Percentiles rank a stretch among this genome's conserved stretches.
Conservation (phyloP, 2,329 filamentous ascomycete species). For the Madurella mycetomatis region DNA sequence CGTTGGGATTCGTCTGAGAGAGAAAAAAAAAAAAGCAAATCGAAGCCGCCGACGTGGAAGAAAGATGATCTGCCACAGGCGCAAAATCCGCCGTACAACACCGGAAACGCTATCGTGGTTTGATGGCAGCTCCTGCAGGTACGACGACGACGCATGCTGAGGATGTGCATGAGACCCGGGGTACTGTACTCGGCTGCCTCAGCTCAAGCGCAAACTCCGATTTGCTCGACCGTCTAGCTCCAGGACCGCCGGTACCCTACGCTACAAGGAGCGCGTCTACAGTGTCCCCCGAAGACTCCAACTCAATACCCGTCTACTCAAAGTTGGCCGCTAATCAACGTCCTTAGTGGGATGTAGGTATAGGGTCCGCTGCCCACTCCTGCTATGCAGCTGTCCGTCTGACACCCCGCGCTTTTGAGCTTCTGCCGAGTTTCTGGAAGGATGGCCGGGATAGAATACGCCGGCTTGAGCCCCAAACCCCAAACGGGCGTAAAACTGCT, state of each 20-base stretch:
- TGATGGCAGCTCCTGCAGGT: neutral
- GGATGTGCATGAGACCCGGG: neutral
- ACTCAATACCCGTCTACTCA: too few relatives aligned
- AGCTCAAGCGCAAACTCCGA: neutral
- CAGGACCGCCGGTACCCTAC: too few relatives aligned
- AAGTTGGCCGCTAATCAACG: too few relatives aligned
- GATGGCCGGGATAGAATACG: neutral
- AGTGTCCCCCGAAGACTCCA: too few relatives aligned
- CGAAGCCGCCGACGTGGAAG: neutral
- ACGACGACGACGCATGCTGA: neutral
- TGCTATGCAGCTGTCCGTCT: neutral
- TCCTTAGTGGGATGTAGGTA: neutral
- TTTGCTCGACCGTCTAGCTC: too few relatives aligned
- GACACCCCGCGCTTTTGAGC: neutral
- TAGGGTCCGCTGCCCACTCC: neutral
- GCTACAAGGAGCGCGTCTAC: too few relatives aligned
- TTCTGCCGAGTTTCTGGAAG: conserved; percentile 20
- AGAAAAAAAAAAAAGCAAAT: neutral
- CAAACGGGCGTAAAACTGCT: neutral
- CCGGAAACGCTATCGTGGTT: neutral
- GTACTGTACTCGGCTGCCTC: neutral
- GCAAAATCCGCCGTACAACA: neutral
- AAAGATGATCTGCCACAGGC: neutral
- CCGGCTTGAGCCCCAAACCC: neutral
- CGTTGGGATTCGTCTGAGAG: too few relatives aligned